Evolutionary conservation across 345 rosid species (phyloP), one percentile per base, ranked within the genome.

Genomic region (Camelina neglecta): DNA sequence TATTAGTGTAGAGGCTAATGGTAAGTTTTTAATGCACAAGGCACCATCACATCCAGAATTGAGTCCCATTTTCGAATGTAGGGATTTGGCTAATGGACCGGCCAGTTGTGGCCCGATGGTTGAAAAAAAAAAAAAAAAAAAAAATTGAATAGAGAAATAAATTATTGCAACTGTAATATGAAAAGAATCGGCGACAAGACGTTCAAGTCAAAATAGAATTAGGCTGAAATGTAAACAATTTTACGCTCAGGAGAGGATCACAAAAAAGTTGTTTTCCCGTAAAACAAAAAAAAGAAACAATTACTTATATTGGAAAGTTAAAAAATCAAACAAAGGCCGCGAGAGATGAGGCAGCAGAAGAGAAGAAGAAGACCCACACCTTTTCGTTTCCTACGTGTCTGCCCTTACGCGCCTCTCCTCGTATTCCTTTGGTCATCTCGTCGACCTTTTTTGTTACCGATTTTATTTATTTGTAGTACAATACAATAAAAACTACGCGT

Each of bases 341-440:
- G 79, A 84, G 44, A 9, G 44, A 9, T 9, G 38, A 35, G 44
- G 42, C 11, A 39, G 11, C 3, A 38, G 41, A 38, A 38, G 41
- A 38, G 42, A 38, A 35, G 36, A 33, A 33, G 38, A 35, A 35
- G 41, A 73, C 62, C 65, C 24, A 54, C 21, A 24, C 58, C 18
- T 55, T 74, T 69, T n/a, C 12, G 35, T 21, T 16, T 33, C 67
- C 73, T 75, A 82, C 85, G 86, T 83, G 83, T 72, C 60, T 44
- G 4, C 55, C 13, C 44, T 47, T 24, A 65, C 60, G 65, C 74
- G 68, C 63, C 74, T 11, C n/a, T 68, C 69, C 56, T 69, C 74
- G 69, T 41, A 67, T 18, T 63, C 20, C 6, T 38, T 47, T 59
- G 64, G 33, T 38, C 39, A 63, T 79, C 29, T 18, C 35, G 66